Evolutionary conservation across 805 yeast genomes (phyloP).

Genomic region (Lipomyces kockii): DNA sequence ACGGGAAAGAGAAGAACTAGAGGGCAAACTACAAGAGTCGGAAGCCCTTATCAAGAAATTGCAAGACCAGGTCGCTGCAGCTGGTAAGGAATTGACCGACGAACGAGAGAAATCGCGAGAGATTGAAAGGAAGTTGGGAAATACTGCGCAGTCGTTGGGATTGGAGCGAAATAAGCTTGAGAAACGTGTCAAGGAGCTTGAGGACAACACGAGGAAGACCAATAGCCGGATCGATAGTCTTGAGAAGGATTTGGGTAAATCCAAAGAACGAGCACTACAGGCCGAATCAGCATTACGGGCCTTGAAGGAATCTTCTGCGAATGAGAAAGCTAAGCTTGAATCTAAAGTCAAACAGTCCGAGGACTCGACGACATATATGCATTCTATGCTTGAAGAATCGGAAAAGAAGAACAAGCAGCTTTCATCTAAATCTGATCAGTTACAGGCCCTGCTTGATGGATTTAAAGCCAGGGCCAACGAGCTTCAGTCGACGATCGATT

Average conservation of each 20-base stretch:
- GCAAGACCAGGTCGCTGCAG: constrained; percentile 15
- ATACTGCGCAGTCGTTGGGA: constrained; percentile 38
- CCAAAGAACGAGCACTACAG: constrained; percentile 24
- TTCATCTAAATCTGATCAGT: constrained; percentile 6
- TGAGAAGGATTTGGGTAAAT: constrained; percentile 44
- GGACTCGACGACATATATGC: constrained; percentile 34
- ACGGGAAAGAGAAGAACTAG: constrained; percentile 14
- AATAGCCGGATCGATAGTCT: constrained; percentile 43
- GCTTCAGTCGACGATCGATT: constrained; percentile 46
- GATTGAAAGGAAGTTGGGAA: constrained; percentile 19
- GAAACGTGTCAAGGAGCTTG: constrained; percentile 44
- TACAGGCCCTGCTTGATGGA: constrained; percentile 35
- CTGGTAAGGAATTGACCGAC: constrained; percentile 20
- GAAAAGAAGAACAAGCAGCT: constrained; percentile 28
- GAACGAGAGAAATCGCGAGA: constrained; percentile 26
- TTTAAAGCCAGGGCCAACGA: constrained; percentile 38
- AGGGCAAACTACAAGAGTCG: constrained; percentile 12
- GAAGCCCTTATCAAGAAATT: constrained; percentile 9
- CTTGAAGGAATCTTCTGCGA: constrained; percentile 13
- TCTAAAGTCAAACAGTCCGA: constrained; percentile 33
- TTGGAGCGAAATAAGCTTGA: constrained; percentile 42
- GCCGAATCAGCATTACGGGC: constrained; percentile 23
- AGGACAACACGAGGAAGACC: constrained; percentile 44
- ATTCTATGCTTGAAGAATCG: constrained; percentile 29
- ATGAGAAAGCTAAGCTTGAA: constrained; percentile 30